Percentiles rank a stretch among this genome's conserved stretches.
phyloP scores from a whole-genome alignment of 192 early-diverging fungal genomes.

The Backusella australiensis region DNA sequence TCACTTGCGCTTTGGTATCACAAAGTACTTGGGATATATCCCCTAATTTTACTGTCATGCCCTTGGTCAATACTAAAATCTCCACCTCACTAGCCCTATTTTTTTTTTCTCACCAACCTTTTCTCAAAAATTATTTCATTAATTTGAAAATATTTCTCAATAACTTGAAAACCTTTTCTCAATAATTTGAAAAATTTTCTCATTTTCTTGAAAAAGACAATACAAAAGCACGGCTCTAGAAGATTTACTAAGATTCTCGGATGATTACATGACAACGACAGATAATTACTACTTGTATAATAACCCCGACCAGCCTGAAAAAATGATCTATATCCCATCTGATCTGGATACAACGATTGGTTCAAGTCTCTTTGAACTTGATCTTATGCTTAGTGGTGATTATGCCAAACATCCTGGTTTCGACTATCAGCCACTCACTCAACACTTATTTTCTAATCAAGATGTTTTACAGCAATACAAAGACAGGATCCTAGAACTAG shows the following conservation, averaged over 20 bases:
- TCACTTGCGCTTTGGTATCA: too few relatives aligned
- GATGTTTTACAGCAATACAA: background rate
- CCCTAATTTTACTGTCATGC: too few relatives aligned
- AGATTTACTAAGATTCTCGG: background rate
- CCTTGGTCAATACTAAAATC: too few relatives aligned
- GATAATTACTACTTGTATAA: background rate
- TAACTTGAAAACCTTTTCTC: too few relatives aligned
- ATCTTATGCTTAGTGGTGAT: background rate
- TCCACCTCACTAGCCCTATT: too few relatives aligned
- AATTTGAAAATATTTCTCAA: too few relatives aligned
- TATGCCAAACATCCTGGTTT: conserved; percentile 13
- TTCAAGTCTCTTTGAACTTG: background rate
- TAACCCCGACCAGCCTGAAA: background rate
- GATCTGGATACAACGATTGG: conserved; percentile 9
- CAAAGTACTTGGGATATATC: too few relatives aligned
- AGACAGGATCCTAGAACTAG: background rate
- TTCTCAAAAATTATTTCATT: too few relatives aligned
- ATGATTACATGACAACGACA: background rate
- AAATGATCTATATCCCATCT: background rate
- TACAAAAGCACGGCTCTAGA: background rate
- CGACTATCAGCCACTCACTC: background rate
- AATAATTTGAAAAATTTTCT: too few relatives aligned
- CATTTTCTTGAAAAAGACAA: too few relatives aligned
- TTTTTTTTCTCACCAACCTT: too few relatives aligned
- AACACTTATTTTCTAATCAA: background rate